Percentiles rank a stretch among this genome's conserved stretches.
phyloP scores from a whole-genome alignment of 2,329 filamentous ascomycete species.

The Fusarium cicatricum region DNA sequence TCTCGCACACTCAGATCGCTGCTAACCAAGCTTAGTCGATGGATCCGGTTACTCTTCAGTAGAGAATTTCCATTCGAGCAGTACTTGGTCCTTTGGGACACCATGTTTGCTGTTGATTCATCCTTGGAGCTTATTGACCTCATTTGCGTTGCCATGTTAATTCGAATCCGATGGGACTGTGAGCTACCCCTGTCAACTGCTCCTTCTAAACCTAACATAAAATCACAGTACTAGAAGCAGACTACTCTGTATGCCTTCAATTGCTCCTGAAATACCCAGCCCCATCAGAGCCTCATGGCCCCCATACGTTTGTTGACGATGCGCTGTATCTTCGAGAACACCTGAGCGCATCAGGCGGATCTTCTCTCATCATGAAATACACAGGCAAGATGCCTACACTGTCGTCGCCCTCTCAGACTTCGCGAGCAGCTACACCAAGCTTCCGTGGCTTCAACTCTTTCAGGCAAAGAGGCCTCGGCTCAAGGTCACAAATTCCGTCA shows the following conservation, averaged over 20 bases:
- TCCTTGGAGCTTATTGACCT: slow-evolving; percentile 83
- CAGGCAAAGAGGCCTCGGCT: slow-evolving; percentile 52
- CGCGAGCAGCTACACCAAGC: slow-evolving; percentile 47
- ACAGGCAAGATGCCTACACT: slow-evolving; percentile 62
- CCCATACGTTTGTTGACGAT: slow-evolving; percentile 85
- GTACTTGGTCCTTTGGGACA: slow-evolving; percentile 87
- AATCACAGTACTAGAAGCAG: slow-evolving; percentile 76
- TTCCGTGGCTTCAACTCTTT: slow-evolving; percentile 48
- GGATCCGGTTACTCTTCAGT: slow-evolving; percentile 92
- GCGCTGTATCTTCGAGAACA: slow-evolving; percentile 78
- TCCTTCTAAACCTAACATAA: slow-evolving; percentile 35
- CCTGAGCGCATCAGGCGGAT: slow-evolving; percentile 67
- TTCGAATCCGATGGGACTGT: slow-evolving; percentile 91
- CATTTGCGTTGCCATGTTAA: slow-evolving; percentile 92
- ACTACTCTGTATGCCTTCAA: slow-evolving; percentile 86
- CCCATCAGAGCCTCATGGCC: slow-evolving; percentile 67
- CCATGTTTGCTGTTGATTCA: slow-evolving; percentile 86
- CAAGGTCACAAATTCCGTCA: slow-evolving; percentile 56
- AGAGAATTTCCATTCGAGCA: slow-evolving; percentile 92
- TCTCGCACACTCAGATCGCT: background rate
- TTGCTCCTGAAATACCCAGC: slow-evolving; percentile 84
- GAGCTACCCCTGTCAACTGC: slow-evolving; percentile 46
- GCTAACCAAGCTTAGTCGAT: slow-evolving; percentile 67
- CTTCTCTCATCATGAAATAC: slow-evolving; percentile 74
- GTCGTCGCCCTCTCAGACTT: slow-evolving; percentile 35